phyloP scores from a whole-genome alignment of 2,329 filamentous ascomycete species.

The Monosporascus sp. region DNA sequence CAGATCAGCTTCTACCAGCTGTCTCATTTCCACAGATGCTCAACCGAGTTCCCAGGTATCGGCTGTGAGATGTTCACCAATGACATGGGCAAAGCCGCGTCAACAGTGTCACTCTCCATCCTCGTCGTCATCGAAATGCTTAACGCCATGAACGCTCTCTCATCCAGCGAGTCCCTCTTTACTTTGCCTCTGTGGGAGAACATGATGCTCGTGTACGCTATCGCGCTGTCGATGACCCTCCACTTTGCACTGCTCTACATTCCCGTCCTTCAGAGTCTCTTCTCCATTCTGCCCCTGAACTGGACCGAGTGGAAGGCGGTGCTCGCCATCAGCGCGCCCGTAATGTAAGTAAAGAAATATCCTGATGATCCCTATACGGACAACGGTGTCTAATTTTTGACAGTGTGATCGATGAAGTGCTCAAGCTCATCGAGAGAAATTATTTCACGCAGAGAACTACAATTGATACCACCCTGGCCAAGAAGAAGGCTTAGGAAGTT shows the following conservation, averaged over 20 bases:
- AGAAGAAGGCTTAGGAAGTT: constrained; percentile 40
- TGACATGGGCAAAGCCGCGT: constrained; percentile 80
- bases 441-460: constrained; percentile 53
- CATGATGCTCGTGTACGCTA: constrained; percentile 96
- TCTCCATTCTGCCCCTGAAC: constrained; percentile 85
- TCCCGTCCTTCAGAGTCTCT: constrained; percentile 80
- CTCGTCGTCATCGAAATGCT: constrained; percentile 99
- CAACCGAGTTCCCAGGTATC: constrained; percentile 76
- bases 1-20: constrained; percentile 89
- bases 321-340: constrained; percentile 78
- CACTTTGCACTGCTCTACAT: constrained; percentile 93
- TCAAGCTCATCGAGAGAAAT: constrained; percentile 71
- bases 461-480: constrained; percentile 33
- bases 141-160: constrained; percentile 97
- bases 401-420: constrained; percentile 74
- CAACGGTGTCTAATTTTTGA: constrained; percentile 10
- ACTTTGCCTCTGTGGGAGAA: constrained; percentile 97
- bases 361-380: no score
- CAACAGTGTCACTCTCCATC: constrained; percentile 85
- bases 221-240: constrained; percentile 84
- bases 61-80: constrained; percentile 90
- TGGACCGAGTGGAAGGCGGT: constrained; percentile 91
- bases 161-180: constrained; percentile 87
- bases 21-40: constrained; percentile 90
- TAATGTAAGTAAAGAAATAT: constrained; percentile 62